Evolutionary conservation across 139 green algal genomes (phyloP).

Genomic region (Raphidocelis subcapitata): DNA sequence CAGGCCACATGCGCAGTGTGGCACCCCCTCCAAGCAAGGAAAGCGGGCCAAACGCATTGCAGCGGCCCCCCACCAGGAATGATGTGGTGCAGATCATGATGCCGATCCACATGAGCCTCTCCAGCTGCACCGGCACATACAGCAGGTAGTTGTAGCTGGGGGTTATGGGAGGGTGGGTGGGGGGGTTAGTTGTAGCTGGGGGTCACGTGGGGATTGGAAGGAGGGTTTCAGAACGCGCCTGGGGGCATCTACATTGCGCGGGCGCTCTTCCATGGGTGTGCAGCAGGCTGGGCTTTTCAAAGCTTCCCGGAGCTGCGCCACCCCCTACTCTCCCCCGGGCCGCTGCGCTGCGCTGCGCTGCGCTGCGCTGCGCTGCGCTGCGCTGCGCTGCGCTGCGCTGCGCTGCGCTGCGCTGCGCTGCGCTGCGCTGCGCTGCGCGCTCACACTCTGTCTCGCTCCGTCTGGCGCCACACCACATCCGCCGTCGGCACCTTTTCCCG

Average conservation of each 20-base stretch:
- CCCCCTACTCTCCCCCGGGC: too few species aligned
- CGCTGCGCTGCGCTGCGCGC: neutral
- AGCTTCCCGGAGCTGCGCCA: neutral
- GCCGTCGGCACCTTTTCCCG: conserved; percentile 52
- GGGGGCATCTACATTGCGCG: neutral
- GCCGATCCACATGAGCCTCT: conserved; percentile 80
- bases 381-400: too few species aligned
- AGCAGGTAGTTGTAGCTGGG: conserved; percentile 87
- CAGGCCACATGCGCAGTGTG: too few species aligned
- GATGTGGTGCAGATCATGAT: conserved; percentile 60
- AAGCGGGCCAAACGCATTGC: too few species aligned
- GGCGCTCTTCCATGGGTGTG: neutral
- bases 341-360: too few species aligned
- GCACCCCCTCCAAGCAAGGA: too few species aligned
- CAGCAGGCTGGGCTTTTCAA: neutral
- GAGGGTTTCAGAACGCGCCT: too few species aligned
- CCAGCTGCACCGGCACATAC: conserved; percentile 85
- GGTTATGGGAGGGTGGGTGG: neutral
- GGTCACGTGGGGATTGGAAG: neutral
- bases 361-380: too few species aligned
- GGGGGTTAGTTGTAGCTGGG: neutral
- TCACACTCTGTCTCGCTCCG: conserved; percentile 75
- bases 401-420: neutral
- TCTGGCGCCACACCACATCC: conserved; percentile 75
- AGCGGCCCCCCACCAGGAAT: conserved; percentile 33